Conservation (phyloP, 2,329 filamentous ascomycete genomes). For the Lasiodiplodia sp. region DNA sequence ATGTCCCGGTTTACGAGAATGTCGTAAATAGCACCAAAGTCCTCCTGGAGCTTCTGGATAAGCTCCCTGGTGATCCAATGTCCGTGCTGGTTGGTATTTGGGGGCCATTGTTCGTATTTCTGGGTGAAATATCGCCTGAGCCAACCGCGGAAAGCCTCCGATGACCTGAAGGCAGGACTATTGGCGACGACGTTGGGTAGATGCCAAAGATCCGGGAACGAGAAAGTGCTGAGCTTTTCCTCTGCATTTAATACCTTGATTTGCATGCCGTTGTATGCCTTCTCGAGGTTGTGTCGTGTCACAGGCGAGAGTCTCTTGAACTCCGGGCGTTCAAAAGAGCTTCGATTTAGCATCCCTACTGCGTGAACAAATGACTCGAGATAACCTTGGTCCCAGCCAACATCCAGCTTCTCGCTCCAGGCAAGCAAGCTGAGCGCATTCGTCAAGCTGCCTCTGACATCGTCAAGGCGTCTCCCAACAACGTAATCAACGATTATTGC, state of each 20-base stretch:
- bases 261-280: constrained; percentile 67
- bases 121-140: constrained; percentile 65
- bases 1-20: constrained; percentile 74
- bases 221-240: constrained; percentile 66
- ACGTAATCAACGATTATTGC: constrained; percentile 69
- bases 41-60: constrained; percentile 65
- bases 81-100: constrained; percentile 43
- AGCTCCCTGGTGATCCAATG: constrained; percentile 68
- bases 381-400: constrained; percentile 73
- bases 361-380: constrained; percentile 72
- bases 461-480: constrained; percentile 66
- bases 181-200: constrained; percentile 40
- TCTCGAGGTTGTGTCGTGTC: constrained; percentile 68
- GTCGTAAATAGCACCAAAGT: constrained; percentile 74
- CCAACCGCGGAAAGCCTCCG: constrained; percentile 68
- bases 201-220: constrained; percentile 68
- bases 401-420: constrained; percentile 69
- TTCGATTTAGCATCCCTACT: constrained; percentile 62
- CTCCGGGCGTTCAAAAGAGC: constrained; percentile 60
- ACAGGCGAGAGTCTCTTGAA: constrained; percentile 67
- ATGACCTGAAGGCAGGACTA: constrained; percentile 60
- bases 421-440: constrained; percentile 68
- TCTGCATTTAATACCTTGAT: constrained; percentile 69
- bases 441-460: constrained; percentile 67
- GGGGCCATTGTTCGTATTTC: constrained; percentile 69